Conservation (phyloP, 306 rosid genomes). For the Acacia confusa region DNA sequence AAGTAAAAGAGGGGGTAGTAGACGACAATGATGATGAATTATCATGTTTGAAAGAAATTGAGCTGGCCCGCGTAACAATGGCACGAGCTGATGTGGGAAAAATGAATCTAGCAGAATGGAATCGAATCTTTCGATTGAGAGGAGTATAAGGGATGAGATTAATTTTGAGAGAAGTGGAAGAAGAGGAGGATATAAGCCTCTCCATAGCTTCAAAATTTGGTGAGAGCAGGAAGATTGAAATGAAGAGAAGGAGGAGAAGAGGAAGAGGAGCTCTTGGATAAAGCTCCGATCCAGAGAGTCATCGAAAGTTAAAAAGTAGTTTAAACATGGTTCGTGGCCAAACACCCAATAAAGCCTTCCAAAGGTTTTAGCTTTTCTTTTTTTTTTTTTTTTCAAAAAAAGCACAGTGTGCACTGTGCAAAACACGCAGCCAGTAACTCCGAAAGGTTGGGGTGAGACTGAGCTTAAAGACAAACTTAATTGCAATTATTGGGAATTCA, state of each 20-base stretch:
- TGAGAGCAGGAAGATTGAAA: constrained; percentile 6
- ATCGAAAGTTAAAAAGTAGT: not conserved
- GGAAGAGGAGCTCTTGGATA: constrained; percentile 34
- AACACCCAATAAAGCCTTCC: not conserved
- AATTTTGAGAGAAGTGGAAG: constrained; percentile 47
- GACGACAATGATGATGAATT: constrained; percentile 41
- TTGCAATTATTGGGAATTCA: too few species aligned
- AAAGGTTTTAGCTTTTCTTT: not conserved
- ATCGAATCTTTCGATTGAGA: constrained; percentile 36
- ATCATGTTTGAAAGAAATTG: constrained; percentile 45
- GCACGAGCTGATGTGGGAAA: constrained; percentile 32
- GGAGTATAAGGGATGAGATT: constrained; percentile 34
- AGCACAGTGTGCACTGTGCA: not conserved
- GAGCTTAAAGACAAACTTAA: too few species aligned
- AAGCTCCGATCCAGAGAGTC: constrained; percentile 25
- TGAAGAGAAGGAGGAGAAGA: not conserved
- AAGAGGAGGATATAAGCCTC: constrained; percentile 77
- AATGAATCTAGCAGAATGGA: constrained; percentile 47
- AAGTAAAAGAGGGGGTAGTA: constrained; percentile 16
- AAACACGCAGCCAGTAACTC: too few species aligned
- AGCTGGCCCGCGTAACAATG: constrained; percentile 28
- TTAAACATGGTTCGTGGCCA: not conserved
- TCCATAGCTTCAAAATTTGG: constrained; percentile 61
- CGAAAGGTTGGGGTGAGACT: too few species aligned
- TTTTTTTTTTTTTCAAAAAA: not conserved